phyloP scores from a whole-genome alignment of 164 flowering plant genomes.

The Tetrastigma voinierianum region DNA sequence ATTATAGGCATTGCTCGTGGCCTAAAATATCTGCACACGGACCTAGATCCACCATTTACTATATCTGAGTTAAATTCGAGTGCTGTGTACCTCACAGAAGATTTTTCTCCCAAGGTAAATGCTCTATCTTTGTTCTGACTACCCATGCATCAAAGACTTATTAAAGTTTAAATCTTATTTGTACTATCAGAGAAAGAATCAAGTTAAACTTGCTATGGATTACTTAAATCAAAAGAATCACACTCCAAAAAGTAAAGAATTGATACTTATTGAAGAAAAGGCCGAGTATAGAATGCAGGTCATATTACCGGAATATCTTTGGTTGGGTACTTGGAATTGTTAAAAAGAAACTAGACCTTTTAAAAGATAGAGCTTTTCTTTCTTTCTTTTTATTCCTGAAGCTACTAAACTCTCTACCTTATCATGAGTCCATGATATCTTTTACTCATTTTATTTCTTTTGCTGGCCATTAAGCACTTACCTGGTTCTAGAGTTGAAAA shows the following conservation, averaged over 20 bases:
- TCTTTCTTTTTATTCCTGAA: no score
- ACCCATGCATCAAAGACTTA: neutral
- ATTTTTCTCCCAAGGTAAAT: slow-evolving; percentile 87
- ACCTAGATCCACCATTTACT: slow-evolving; percentile 76
- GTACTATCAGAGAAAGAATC: neutral
- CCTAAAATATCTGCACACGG: slow-evolving; percentile 82
- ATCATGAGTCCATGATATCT: no score
- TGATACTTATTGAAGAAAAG: no score
- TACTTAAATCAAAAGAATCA: neutral
- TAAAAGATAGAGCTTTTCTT: no score
- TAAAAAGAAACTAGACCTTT: no score
- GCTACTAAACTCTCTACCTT: no score
- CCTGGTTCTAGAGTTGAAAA: no score
- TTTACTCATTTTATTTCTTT: no score
- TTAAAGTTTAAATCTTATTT: neutral
- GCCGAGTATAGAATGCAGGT: neutral
- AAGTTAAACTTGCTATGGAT: neutral
- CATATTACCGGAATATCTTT: neutral
- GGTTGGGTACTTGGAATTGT: neutral
- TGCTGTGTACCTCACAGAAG: slow-evolving; percentile 87
- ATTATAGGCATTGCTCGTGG: slow-evolving; percentile 83
- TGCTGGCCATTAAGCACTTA: no score
- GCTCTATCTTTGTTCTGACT: neutral
- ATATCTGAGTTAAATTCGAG: slow-evolving; percentile 71
- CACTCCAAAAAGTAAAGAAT: no score